Conservation (phyloP, 2,329 filamentous ascomycete species). For the Calonectria ilicicola region DNA sequence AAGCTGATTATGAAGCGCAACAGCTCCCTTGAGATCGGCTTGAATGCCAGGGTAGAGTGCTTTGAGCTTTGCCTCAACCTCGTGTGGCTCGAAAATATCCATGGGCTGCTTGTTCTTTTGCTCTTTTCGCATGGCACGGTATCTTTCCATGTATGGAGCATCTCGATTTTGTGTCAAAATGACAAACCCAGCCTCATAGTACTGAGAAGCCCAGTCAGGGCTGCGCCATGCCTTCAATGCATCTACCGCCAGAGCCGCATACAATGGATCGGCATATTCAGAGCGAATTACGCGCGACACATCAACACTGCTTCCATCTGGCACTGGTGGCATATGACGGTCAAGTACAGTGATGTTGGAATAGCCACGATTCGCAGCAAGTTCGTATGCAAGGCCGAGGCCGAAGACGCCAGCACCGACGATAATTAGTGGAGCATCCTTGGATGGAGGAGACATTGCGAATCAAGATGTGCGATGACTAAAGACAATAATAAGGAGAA, state of each 20-base stretch:
- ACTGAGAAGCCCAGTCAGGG: slow-evolving; percentile 32
- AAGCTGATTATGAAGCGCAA: slow-evolving; percentile 20
- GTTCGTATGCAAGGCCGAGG: slow-evolving; percentile 59
- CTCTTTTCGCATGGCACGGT: slow-evolving; percentile 8
- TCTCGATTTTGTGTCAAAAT: slow-evolving; percentile 33
- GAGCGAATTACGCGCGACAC: slow-evolving; percentile 52
- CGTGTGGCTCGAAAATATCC: slow-evolving; percentile 20
- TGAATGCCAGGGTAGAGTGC: slow-evolving; percentile 14
- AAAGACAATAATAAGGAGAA: not conserved
- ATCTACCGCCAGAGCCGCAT: slow-evolving; percentile 66
- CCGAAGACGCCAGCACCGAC: slow-evolving; percentile 62
- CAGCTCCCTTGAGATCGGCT: not conserved
- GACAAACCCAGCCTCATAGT: slow-evolving; percentile 42
- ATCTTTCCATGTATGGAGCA: slow-evolving; percentile 15
- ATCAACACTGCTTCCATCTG: slow-evolving; percentile 52
- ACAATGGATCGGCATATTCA: slow-evolving; percentile 75
- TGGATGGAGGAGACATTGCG: slow-evolving; percentile 1
- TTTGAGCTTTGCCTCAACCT: not conserved
- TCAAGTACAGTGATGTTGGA: slow-evolving; percentile 60
- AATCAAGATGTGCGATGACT: too few relatives aligned
- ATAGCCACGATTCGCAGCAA: slow-evolving; percentile 53
- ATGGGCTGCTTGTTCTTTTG: slow-evolving; percentile 20
- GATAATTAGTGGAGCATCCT: slow-evolving; percentile 32
- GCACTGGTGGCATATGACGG: slow-evolving; percentile 46
- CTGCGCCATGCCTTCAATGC: slow-evolving; percentile 38